phyloP scores from a whole-genome alignment of 2,329 filamentous ascomycete species.

The Neopestalotiopsis sp. region DNA sequence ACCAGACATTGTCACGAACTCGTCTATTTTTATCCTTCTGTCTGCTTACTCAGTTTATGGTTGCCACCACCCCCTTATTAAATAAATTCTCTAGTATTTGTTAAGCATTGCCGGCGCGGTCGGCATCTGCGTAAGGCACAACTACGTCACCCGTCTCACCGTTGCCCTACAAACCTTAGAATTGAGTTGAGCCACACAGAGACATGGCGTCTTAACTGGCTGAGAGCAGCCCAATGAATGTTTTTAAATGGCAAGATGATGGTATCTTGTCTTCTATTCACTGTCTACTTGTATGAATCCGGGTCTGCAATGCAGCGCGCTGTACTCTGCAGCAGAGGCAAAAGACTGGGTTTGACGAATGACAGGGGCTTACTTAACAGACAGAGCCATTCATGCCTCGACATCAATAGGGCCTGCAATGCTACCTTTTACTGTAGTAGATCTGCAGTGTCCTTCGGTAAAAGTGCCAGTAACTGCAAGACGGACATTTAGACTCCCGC shows the following conservation, averaged over 20 bases:
- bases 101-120: too few species aligned
- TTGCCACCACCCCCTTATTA: not conserved
- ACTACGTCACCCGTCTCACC: not conserved
- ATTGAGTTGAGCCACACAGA: slow-evolving; percentile 4
- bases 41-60: not conserved
- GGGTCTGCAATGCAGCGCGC: too few species aligned
- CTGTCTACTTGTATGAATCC: too few species aligned
- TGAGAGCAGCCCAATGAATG: not conserved
- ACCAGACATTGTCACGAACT: not conserved
- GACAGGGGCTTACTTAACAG: too few species aligned
- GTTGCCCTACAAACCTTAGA: not conserved
- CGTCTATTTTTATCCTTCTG: not conserved
- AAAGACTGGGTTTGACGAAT: too few species aligned
- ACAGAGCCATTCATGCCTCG: too few species aligned
- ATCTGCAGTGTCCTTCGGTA: not conserved
- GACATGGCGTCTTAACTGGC: not conserved
- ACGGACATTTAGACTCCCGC: not conserved
- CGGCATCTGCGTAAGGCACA: not conserved
- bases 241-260: not conserved
- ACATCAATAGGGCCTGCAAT: not conserved
- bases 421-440: not conserved
- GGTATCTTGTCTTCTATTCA: too few species aligned
- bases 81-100: too few species aligned
- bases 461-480: not conserved
- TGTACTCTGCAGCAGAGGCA: too few species aligned